phyloP scores from a whole-genome alignment of 306 rosid genomes.

The Gastrolobium villosum region DNA sequence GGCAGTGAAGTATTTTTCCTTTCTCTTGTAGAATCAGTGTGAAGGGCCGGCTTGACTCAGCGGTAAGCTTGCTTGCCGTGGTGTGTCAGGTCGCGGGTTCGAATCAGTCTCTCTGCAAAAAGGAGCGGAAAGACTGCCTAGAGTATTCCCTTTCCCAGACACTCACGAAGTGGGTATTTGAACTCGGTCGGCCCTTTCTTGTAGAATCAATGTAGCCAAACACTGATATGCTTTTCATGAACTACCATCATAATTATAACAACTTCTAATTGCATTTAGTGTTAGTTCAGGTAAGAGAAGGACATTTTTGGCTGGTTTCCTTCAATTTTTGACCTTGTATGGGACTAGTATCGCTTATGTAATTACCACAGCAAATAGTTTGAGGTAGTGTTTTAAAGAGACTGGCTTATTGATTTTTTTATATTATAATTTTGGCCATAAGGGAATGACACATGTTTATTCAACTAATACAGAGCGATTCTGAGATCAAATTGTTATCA shows the following conservation, averaged over 20 bases:
- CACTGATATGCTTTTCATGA: constrained; percentile 24
- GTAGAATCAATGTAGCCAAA: background rate
- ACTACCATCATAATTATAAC: constrained; percentile 2
- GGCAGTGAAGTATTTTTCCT: constrained; percentile 52
- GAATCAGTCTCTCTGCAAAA: no score
- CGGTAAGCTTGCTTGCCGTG: no score
- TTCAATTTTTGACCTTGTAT: constrained; percentile 69
- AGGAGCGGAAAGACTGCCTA: no score
- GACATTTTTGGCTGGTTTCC: constrained; percentile 63
- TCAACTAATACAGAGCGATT: constrained; percentile 68
- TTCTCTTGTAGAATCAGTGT: background rate
- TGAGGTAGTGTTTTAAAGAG: constrained; percentile 57
- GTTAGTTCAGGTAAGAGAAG: constrained; percentile 65
- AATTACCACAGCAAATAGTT: constrained; percentile 72
- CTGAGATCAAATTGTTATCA: constrained; percentile 77
- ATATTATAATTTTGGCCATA: background rate
- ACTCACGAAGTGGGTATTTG: no score
- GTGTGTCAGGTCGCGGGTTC: no score
- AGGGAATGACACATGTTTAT: constrained; percentile 25
- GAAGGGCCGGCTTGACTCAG: no score
- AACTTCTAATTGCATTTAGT: constrained; percentile 42
- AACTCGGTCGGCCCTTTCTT: no score
- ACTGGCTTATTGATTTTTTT: background rate
- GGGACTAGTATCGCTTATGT: constrained; percentile 74
- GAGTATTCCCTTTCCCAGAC: no score